phyloP scores from a whole-genome alignment of 139 green algal genomes.

The Protoeuglena noctilucae region DNA sequence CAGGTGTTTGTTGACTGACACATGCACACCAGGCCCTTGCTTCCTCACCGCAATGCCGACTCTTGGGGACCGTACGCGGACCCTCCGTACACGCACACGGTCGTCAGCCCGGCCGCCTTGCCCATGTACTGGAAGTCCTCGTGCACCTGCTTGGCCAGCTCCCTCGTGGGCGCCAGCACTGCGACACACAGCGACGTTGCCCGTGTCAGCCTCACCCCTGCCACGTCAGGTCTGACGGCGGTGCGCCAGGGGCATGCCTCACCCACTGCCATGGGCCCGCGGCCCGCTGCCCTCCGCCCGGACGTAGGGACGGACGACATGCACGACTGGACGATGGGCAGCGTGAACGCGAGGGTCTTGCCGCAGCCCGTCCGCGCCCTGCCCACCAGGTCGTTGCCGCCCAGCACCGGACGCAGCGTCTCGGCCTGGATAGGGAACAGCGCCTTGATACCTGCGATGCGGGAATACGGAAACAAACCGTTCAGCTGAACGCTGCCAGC shows the following conservation, averaged over 20 bases:
- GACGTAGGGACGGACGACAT: no score
- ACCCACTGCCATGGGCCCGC: neutral
- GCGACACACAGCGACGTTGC: no score
- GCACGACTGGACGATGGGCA: slow-evolving; percentile 83
- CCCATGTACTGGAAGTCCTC: slow-evolving; percentile 77
- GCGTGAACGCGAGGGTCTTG: slow-evolving; percentile 95
- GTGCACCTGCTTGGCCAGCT: slow-evolving; percentile 96
- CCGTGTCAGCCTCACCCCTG: no score
- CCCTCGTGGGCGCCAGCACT: slow-evolving; percentile 82
- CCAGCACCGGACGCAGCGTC: slow-evolving; percentile 50
- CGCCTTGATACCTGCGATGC: slow-evolving; percentile 46
- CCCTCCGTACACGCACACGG: slow-evolving; percentile 87
- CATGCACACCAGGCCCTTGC: no score
- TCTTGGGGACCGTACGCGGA: slow-evolving; percentile 66
- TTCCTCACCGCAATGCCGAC: slow-evolving; percentile 36
- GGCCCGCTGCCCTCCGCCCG: slow-evolving; percentile 2
- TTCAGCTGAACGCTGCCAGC: no score
- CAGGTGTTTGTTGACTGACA: no score
- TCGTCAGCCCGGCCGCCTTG: slow-evolving; percentile 41
- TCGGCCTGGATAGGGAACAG: slow-evolving; percentile 91
- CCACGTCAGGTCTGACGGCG: no score
- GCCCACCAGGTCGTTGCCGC: slow-evolving; percentile 77
- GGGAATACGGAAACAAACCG: no score
- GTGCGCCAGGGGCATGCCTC: slow-evolving; percentile 31
- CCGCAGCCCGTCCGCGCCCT: slow-evolving; percentile 81